Evolutionary conservation across 345 rosid species (phyloP), one percentile per base, ranked within the genome.

Genomic region (Melastoma malabathricum): DNA sequence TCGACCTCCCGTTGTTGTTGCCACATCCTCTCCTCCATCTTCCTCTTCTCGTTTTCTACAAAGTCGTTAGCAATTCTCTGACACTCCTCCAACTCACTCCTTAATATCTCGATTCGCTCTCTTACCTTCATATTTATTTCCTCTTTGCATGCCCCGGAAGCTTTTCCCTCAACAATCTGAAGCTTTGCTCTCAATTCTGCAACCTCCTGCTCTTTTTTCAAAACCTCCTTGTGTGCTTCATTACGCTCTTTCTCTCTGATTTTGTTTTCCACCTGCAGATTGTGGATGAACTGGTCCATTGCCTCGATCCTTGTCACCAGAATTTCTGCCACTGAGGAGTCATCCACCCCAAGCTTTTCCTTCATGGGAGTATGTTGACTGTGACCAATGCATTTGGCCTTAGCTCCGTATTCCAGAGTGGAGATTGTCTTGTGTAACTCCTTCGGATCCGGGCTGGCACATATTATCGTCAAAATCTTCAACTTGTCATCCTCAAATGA

Each of bases 381-480:
- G 16, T 96, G 93, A 38, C 87, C 68, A 38, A 92, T 92, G 54
- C 98, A 92, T 61, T 92, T 92, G 5, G 98, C 98, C 68, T 92
- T 92, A 16, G 98, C 96, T 38, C 98, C 98, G 61, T 92, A 92
- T 61, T 92, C 98, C 19, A 92, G 76, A 18, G 98, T 92, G 67
- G 96, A 92, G 29, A 87, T 70, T n/a, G 98, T 92, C 77, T 80
- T 92, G 71, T 92, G 89, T 63, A 84, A 64, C 59, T 92, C 98
- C 62, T 82, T 87, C 1, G 85, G 95, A 66, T 92, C 98, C 18
- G 98, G 98, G 59, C 96, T 92, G 22, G 96, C 95, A 75, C 98
- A 92, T 13, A 92, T 65, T 34, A 92, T 79, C 98, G 87, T 92
- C 43, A 92, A 70, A 59, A 92, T 92, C 67, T 92, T 92, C 39